Evolutionary conservation across 2,329 filamentous ascomycete species (phyloP).

Genomic region (Botryotinia convoluta): DNA sequence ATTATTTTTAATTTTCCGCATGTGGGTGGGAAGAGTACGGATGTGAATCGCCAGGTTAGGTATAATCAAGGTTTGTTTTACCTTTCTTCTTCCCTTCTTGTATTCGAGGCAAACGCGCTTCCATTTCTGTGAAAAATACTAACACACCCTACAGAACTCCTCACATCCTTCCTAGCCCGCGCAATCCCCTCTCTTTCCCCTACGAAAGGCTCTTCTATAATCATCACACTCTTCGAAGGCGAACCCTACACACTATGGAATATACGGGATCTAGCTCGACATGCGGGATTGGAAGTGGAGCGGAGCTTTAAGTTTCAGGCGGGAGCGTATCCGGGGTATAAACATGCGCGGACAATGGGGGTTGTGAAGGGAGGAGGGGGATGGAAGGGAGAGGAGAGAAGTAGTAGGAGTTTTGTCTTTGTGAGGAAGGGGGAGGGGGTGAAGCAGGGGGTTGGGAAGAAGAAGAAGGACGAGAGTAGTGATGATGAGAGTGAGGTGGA

Average conservation of each 20-base stretch:
- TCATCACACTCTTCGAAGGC: conserved; percentile 88
- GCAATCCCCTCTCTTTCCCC: conserved; percentile 52
- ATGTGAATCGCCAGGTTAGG: conserved; percentile 91
- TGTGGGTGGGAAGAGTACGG: conserved; percentile 85
- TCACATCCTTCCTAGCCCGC: conserved; percentile 65
- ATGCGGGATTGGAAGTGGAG: conserved; percentile 68
- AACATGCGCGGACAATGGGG: conserved; percentile 70
- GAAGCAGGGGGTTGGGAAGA: conserved; percentile 36
- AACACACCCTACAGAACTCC: conserved; percentile 49
- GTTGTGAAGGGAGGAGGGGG: conserved; percentile 50
- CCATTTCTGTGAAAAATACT: neutral
- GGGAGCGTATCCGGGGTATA: conserved; percentile 68
- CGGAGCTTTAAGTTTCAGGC: conserved; percentile 69
- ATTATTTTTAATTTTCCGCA: conserved; percentile 98
- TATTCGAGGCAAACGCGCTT: neutral
- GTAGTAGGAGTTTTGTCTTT: conserved; percentile 60
- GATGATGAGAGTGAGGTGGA: conserved; percentile 29
- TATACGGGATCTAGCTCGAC: conserved; percentile 78
- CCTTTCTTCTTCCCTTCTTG: neutral
- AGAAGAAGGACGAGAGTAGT: conserved; percentile 30
- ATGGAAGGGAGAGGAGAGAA: conserved; percentile 53
- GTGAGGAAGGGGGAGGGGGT: conserved; percentile 54
- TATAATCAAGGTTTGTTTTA: conserved; percentile 65
- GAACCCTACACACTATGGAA: conserved; percentile 98
- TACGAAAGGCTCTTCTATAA: conserved; percentile 53